Conservation (phyloP, 2,329 filamentous ascomycete genomes). For the Eutypella sp. region DNA sequence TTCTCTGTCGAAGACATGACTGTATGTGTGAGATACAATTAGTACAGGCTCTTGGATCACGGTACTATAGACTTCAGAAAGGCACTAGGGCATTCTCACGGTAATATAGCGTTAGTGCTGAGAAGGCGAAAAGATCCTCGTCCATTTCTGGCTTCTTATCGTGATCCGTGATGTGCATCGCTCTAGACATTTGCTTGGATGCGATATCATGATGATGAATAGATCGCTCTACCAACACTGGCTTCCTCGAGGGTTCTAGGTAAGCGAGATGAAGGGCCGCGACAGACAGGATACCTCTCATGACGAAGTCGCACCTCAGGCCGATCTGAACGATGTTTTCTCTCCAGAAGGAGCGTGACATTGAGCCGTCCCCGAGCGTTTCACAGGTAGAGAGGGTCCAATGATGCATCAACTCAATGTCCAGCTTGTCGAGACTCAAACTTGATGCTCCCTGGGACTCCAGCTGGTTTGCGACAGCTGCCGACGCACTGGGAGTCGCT, state of each 20-base stretch:
- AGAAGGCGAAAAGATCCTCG: background rate
- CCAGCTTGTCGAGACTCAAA: background rate
- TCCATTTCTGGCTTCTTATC: background rate
- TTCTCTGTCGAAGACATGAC: background rate
- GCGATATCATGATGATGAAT: background rate
- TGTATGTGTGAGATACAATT: background rate
- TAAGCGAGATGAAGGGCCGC: background rate
- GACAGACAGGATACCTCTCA: background rate
- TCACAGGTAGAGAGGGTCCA: background rate
- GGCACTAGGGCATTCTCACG: too few relatives aligned
- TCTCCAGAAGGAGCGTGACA: background rate
- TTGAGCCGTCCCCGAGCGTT: background rate
- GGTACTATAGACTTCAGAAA: too few relatives aligned
- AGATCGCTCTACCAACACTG: background rate
- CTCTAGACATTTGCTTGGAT: background rate
- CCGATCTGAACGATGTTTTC: background rate
- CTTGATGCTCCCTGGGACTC: background rate
- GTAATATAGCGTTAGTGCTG: background rate
- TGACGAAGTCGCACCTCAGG: background rate
- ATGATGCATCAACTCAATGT: background rate
- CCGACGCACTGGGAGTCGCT: background rate
- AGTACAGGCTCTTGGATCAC: background rate
- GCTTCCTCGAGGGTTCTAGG: background rate
- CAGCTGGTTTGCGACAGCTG: background rate
- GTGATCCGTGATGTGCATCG: background rate